Base-by-base conservation (phyloP, 148 eudicot genomes). In the Limonium bicolor region DNA sequence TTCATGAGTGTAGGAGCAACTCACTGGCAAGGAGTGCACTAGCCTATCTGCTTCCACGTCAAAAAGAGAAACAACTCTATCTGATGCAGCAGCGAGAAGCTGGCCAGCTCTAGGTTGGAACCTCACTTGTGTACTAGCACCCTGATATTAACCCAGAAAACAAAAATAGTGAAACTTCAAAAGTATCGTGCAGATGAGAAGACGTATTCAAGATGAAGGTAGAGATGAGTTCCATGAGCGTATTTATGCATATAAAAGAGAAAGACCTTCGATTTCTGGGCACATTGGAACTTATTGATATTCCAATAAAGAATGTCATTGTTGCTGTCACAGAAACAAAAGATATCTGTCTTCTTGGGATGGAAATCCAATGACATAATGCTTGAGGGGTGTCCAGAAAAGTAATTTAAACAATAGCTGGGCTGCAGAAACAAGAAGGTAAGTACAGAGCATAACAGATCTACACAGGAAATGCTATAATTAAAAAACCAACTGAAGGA, bases 311-410 rank as follows among this genome's bases (percentile, higher is more conserved):
- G 82, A 41, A 90, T 84, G 45, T 90, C 95, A 58, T 63, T 76
- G 63, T 56, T 61, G 61, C 88, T 71, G 65, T 90, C 99, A 16
- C 93, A 80, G 59, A 85, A 90, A 55, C 99, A 84, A 60, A 90
- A 80, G 23, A 90, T 68, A 60, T 78, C 86, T 36, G 64, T 73
- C 72, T 75, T 90, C 65, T 78, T 84, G 15, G 99, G 99, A 71
- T 90, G 81, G 67, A 90, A 90, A 67, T 90, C 99, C 33, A 90
- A 75, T 50, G 99, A 90, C 73, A 90, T 80, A 30, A 90, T 72
- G 64, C 75, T 85, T 7, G 77, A 63, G 55, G 57, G 24, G 46
- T 80, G 87, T 60, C 95, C 87, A 6, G 88, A 67, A 49, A 77
- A 78, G 27, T 66, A 79, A 49, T 84, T 56, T 61, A 76, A 43